phyloP scores from a whole-genome alignment of 2,329 filamentous ascomycete genomes.

The Zymoseptoria tritici region DNA sequence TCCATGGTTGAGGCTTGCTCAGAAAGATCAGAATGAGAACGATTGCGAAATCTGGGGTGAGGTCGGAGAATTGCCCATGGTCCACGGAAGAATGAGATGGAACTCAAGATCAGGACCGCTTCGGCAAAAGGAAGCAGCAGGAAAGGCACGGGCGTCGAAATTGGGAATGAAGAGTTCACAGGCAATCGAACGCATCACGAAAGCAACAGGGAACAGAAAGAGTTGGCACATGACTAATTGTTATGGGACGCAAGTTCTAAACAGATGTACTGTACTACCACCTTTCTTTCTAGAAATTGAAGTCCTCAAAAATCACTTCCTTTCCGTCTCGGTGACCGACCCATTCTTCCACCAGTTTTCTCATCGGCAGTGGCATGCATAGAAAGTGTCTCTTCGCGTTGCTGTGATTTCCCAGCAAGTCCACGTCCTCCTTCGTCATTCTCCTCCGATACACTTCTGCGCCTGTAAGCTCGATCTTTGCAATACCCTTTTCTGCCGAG shows the following conservation, averaged over 20 bases:
- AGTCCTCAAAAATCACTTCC: slow-evolving; percentile 45
- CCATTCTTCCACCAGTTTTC: slow-evolving; percentile 44
- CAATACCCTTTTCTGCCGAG: slow-evolving; percentile 28
- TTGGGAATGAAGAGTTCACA: no score
- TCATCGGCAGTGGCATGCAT: slow-evolving; percentile 48
- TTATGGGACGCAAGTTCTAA: background rate
- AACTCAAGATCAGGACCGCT: background rate
- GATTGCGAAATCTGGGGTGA: no score
- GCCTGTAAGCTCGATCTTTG: slow-evolving; percentile 33
- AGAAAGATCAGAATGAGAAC: no score
- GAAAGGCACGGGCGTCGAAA: no score
- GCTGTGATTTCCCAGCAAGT: slow-evolving; percentile 14
- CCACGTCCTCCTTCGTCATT: slow-evolving; percentile 42
- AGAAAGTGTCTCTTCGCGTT: slow-evolving; percentile 49
- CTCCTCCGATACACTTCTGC: slow-evolving; percentile 39
- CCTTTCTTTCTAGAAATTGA: slow-evolving; percentile 33
- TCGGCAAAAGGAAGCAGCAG: background rate
- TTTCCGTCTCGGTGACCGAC: slow-evolving; percentile 32
- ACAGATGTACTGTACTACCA: background rate
- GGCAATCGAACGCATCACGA: background rate
- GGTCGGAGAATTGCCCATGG: no score
- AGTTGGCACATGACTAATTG: background rate
- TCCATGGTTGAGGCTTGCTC: no score
- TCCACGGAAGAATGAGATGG: no score
- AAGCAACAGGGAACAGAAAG: background rate